Conservation (phyloP, 1,139 yeast genomes). For the Protomyces inouyei region DNA sequence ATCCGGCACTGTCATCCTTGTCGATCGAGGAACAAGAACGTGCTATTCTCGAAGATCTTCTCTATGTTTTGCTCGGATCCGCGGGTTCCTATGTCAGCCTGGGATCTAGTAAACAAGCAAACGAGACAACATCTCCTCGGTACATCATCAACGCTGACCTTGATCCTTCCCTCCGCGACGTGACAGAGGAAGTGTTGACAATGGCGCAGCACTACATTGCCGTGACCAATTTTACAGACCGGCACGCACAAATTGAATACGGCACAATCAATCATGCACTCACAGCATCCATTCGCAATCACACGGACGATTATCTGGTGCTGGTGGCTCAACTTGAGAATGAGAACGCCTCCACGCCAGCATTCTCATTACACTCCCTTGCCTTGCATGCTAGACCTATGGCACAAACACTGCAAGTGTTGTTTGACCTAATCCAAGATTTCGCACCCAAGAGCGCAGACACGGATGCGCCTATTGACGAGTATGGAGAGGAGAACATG, state of each 20-base stretch:
- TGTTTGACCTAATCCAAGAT: slow-evolving; percentile 51
- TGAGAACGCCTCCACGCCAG: slow-evolving; percentile 47
- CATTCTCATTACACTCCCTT: slow-evolving; percentile 49
- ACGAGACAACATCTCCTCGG: slow-evolving; percentile 37
- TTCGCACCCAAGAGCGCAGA: slow-evolving; percentile 35
- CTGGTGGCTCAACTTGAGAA: slow-evolving; percentile 53
- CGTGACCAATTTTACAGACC: slow-evolving; percentile 52
- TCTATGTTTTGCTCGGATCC: slow-evolving; percentile 64
- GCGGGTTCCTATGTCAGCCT: slow-evolving; percentile 77
- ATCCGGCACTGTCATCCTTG: slow-evolving; percentile 1
- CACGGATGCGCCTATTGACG: slow-evolving; percentile 31
- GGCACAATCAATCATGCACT: slow-evolving; percentile 75
- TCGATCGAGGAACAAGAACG: slow-evolving; percentile 58
- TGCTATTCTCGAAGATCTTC: slow-evolving; percentile 61
- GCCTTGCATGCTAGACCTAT: slow-evolving; percentile 44
- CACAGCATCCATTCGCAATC: slow-evolving; percentile 54
- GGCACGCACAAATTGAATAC: slow-evolving; percentile 51
- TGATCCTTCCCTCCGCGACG: slow-evolving; percentile 68
- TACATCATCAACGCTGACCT: slow-evolving; percentile 54
- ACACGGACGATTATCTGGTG: slow-evolving; percentile 49
- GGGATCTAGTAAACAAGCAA: slow-evolving; percentile 48
- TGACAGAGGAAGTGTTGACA: slow-evolving; percentile 58
- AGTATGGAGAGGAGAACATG: slow-evolving; percentile 37
- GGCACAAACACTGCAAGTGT: slow-evolving; percentile 48
- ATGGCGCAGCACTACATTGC: slow-evolving; percentile 61